These are phyloP conservation scores for Aegilops umbellulata DNA, from an alignment of 176 grass and related monocot species.

Conservation along the genomic window DNA sequence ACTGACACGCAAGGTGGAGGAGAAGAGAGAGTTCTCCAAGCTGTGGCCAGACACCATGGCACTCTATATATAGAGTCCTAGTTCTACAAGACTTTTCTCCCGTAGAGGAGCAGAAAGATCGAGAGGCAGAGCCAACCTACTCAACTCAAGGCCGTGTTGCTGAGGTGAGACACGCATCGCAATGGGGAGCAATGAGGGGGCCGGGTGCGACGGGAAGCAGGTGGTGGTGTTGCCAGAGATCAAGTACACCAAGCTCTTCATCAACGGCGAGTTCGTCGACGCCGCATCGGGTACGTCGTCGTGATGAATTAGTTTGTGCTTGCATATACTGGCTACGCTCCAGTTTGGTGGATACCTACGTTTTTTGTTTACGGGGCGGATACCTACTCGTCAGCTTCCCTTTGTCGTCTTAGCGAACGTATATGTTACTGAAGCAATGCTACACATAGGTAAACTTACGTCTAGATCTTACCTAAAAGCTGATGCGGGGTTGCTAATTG, in stretches of 20 bases:
- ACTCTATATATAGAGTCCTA: background rate
- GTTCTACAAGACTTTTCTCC: background rate
- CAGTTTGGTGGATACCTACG: too few species aligned
- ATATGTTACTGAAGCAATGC: too few species aligned
- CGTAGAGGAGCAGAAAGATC: background rate
- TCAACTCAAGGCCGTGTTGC: background rate
- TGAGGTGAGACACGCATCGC: background rate
- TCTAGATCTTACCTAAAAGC: too few species aligned
- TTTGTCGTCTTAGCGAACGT: too few species aligned
- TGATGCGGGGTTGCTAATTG: too few species aligned
- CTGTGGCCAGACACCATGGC: background rate
- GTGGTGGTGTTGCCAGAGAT: conserved; percentile 63
- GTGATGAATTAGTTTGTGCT: background rate
- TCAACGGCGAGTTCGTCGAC: conserved; percentile 86
- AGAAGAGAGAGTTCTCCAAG: background rate
- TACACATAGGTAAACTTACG: too few species aligned
- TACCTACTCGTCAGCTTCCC: too few species aligned
- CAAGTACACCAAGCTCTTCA: conserved; percentile 91
- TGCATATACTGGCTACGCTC: too few species aligned
- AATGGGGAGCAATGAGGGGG: background rate
- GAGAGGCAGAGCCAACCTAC: background rate
- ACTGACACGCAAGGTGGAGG: background rate
- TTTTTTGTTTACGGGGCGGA: too few species aligned
- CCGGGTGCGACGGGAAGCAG: background rate
- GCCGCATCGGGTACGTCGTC: conserved; percentile 57